phyloP scores from a whole-genome alignment of 306 rosid species.

The Gillenia trifoliata region DNA sequence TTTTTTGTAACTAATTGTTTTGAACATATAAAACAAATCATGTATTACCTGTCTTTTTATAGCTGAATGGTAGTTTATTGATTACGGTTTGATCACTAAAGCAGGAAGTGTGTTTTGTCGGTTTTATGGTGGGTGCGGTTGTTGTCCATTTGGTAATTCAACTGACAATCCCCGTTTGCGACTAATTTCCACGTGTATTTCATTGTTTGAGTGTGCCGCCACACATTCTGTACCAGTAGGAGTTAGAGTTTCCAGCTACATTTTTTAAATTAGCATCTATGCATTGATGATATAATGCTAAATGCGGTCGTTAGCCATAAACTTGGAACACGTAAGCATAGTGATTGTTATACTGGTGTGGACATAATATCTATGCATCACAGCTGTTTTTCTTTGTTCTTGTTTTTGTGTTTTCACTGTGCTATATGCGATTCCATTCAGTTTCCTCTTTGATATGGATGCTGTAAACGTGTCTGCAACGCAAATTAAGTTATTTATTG shows the following conservation, averaged over 20 bases:
- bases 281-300: not conserved
- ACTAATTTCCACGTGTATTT: not conserved
- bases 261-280: not conserved
- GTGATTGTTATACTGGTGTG: not conserved
- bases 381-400: not conserved
- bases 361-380: not conserved
- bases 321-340: not conserved
- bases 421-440: not conserved
- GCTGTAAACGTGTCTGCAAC: not conserved
- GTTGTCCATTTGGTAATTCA: not conserved
- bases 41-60: not conserved
- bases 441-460: not conserved
- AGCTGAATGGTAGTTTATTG: not conserved
- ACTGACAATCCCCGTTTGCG: not conserved
- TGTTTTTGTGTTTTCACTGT: not conserved
- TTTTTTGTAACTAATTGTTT: not conserved
- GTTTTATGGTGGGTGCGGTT: not conserved
- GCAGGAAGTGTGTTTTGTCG: not conserved
- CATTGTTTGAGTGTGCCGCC: not conserved
- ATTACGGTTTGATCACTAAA: not conserved
- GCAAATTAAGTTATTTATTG: not conserved
- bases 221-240: not conserved
- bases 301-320: not conserved
- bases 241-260: not conserved
- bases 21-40: not conserved